A percentile compares a stretch with the other conserved stretches of the same genome.
Evolutionary conservation across 192 early-diverging fungal species (phyloP).

Genomic region (Pilaira anomala): DNA sequence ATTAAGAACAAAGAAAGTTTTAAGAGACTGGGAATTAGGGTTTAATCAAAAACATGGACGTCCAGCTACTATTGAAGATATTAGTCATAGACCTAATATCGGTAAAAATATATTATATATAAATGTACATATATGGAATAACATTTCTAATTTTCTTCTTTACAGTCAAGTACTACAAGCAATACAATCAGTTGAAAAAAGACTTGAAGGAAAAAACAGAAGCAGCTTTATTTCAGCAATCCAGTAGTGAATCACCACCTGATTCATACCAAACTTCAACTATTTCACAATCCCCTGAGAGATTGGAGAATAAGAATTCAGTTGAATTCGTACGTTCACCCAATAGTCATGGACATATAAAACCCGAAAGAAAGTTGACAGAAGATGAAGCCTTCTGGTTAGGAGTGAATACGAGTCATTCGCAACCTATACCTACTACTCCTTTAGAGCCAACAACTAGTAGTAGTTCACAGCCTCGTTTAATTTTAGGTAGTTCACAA

Average conservation of each 20-base stretch:
- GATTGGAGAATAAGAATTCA: neutral
- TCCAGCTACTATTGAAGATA: conserved; percentile 1
- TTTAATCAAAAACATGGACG: neutral
- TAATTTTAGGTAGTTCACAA: conserved; percentile 3
- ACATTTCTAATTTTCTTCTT: too few relatives aligned
- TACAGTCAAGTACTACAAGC: conserved; percentile 1
- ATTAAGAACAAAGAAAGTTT: neutral
- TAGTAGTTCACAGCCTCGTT: neutral
- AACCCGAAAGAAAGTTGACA: neutral
- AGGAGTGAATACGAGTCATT: neutral
- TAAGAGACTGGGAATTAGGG: neutral
- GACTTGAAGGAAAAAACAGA: neutral
- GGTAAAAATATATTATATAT: neutral
- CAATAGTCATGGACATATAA: too few relatives aligned
- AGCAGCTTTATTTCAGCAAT: neutral
- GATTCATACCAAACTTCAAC: too few relatives aligned
- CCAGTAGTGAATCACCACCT: too few relatives aligned
- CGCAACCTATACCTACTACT: neutral
- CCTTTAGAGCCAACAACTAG: neutral
- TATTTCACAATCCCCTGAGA: neutral
- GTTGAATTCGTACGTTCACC: neutral
- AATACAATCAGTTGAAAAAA: conserved; percentile 3
- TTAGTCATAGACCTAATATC: neutral
- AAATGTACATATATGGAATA: too few relatives aligned
- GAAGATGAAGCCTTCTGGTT: conserved; percentile 7